Percentiles rank a stretch among this genome's conserved stretches.
Conservation (phyloP, 768 basidiomycete species). For the Trametes coccinea region DNA sequence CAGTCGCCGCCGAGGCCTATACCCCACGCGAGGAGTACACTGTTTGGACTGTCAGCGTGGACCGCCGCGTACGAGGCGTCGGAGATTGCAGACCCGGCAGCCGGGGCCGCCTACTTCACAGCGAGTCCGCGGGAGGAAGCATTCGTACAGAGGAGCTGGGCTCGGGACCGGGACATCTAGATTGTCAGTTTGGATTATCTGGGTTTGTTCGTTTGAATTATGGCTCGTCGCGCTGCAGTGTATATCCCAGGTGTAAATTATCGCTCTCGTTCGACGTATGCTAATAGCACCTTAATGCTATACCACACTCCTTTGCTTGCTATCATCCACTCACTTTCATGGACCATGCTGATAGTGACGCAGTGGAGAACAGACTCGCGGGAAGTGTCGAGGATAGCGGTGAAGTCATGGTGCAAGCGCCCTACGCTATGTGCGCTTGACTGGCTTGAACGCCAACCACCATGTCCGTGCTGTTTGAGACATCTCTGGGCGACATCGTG, state of each 20-base stretch:
- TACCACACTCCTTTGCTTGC: slow-evolving; percentile 8
- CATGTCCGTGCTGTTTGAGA: slow-evolving; percentile 98
- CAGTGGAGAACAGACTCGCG: too few relatives aligned
- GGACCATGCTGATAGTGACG: too few relatives aligned
- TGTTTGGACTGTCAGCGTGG: slow-evolving; percentile 41
- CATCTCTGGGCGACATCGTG: slow-evolving; percentile 94
- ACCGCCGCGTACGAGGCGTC: slow-evolving; percentile 24
- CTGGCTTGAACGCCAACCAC: slow-evolving; percentile 10
- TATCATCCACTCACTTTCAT: not conserved
- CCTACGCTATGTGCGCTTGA: not conserved
- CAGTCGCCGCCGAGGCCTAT: slow-evolving; percentile 25
- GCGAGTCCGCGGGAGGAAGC: slow-evolving; percentile 24
- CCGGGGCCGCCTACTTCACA: slow-evolving; percentile 13
- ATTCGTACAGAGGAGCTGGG: slow-evolving; percentile 21
- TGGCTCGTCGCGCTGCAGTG: not conserved
- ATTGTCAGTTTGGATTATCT: not conserved
- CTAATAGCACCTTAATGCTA: slow-evolving; percentile 12
- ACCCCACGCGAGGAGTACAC: slow-evolving; percentile 24
- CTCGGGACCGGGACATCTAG: slow-evolving; percentile 18
- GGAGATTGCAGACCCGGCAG: slow-evolving; percentile 7
- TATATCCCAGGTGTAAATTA: slow-evolving; percentile 19
- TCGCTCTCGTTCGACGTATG: not conserved
- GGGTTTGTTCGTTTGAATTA: not conserved
- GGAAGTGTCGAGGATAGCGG: not conserved
- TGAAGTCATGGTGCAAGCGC: not conserved